Evolutionary conservation across 495 filamentous ascomycete species (phyloP).

Genomic region (Tetracladium setigerum): DNA sequence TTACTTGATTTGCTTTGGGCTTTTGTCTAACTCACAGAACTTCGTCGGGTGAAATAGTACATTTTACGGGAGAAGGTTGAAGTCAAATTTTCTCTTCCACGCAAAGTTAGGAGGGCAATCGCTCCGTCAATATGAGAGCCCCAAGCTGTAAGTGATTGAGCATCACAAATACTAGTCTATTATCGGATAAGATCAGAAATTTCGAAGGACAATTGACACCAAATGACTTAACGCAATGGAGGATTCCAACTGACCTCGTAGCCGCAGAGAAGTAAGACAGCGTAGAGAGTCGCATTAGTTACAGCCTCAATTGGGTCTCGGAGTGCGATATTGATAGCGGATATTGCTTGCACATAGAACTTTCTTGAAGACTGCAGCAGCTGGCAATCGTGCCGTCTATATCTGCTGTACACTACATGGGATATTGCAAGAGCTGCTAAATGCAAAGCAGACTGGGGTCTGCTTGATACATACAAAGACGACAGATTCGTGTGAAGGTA

Average conservation of each 20-base stretch:
- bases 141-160: conserved; percentile 1
- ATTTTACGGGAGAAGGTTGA: conserved; percentile 3
- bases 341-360: not conserved
- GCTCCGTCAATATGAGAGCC: conserved; percentile 9
- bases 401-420: conserved; percentile 1
- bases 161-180: conserved; percentile 9
- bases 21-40: conserved; percentile 2
- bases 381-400: not conserved
- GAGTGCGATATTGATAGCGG: conserved; percentile 1
- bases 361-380: conserved; percentile 1
- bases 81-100: conserved; percentile 1
- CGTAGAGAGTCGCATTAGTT: conserved; percentile 6
- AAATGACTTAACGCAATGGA: too few species aligned
- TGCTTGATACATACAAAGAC: not conserved
- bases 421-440: conserved; percentile 7
- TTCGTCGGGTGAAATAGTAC: conserved; percentile 7
- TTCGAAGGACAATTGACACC: too few species aligned
- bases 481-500: conserved; percentile 5
- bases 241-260: conserved; percentile 11
- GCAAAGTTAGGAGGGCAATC: not conserved
- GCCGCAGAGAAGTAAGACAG: conserved; percentile 8
- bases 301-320: conserved; percentile 6
- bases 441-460: not conserved
- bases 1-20: too few species aligned
- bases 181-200: too few species aligned